Evolutionary conservation across 1,139 yeast species (phyloP).

Genomic region (Taiozyma sp.): DNA sequence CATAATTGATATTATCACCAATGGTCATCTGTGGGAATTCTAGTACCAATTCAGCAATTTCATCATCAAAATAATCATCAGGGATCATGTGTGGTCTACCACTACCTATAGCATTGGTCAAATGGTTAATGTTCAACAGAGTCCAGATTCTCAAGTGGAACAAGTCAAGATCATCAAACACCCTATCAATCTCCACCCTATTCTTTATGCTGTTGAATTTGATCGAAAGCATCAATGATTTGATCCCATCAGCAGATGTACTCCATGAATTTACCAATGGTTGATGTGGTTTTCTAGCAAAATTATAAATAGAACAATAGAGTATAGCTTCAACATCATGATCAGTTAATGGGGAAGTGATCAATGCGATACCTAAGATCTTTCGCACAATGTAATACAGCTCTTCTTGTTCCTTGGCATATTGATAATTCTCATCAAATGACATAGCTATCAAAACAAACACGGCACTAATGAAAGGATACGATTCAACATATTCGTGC

Average conservation of each 20-base stretch:
- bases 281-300: slow-evolving; percentile 47
- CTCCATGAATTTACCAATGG: slow-evolving; percentile 44
- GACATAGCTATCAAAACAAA: slow-evolving; percentile 47
- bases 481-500: slow-evolving; percentile 36
- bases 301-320: slow-evolving; percentile 45
- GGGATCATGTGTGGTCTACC: slow-evolving; percentile 38
- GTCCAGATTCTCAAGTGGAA: slow-evolving; percentile 48
- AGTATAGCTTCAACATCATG: slow-evolving; percentile 53
- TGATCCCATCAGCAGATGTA: slow-evolving; percentile 42
- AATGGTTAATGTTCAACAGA: slow-evolving; percentile 42
- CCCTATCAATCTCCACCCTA: slow-evolving; percentile 27
- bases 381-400: slow-evolving; percentile 41
- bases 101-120: slow-evolving; percentile 42
- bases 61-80: slow-evolving; percentile 27
- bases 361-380: slow-evolving; percentile 40
- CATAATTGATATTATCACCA: slow-evolving; percentile 46
- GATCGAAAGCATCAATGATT: slow-evolving; percentile 39
- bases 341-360: slow-evolving; percentile 45
- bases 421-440: slow-evolving; percentile 43
- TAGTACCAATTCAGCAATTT: slow-evolving; percentile 34
- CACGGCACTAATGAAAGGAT: slow-evolving; percentile 46
- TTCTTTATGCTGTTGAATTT: slow-evolving; percentile 37
- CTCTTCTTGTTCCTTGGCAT: slow-evolving; percentile 38
- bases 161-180: slow-evolving; percentile 34
- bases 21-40: slow-evolving; percentile 40